Evolutionary conservation across 2,329 filamentous ascomycete genomes (phyloP), one percentile per base, ranked within the genome.

Genomic region (Hortaea werneckii): DNA sequence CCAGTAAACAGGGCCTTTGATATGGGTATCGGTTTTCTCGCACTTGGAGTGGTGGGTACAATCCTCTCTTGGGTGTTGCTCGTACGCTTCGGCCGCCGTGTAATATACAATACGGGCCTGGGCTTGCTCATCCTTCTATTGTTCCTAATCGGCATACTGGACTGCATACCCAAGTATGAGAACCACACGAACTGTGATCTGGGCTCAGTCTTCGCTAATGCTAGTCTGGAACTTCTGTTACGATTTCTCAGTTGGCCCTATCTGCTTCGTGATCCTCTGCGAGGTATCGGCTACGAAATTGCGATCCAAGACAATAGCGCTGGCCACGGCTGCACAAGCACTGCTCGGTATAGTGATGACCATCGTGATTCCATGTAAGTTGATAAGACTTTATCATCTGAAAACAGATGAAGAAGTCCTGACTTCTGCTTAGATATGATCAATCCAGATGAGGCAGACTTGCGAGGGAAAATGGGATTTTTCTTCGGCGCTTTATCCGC

Each of bases 1-100:
- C 52, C 58, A 5, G 64, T 67, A 34, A 53, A 60, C 6, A 50
- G 67, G 40, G 67, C 68, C 1, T 68, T 67, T 55, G 56, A 56
- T 40, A 65, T 72, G 63, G 62, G 64, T 37, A 51, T 72, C 7
- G 69, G 65, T 4, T 61, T 67, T 32, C 65, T 66, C 4, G 68
- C 65, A 0, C 56, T 72, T 2, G 69, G 67, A 3, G 62, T 72
- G 13, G 32, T 69, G 2, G 68, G 69, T 0, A 71, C 68, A 1
- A 57, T 60, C 12, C 54, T 66, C 34, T 67, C 68, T 0, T 73
- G 69, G 69, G 52, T 60, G 10, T 47, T 70, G 2, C 51, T 71
- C 1, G 53, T 61, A 3, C 58, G 58, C 6, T 57, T 65, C 34
- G 69, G 69, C 9, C 64, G 69, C 4, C 58, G 68, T 12, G 57